Conservation (phyloP, 2,329 filamentous ascomycete species). For the Claviceps spartinae region DNA sequence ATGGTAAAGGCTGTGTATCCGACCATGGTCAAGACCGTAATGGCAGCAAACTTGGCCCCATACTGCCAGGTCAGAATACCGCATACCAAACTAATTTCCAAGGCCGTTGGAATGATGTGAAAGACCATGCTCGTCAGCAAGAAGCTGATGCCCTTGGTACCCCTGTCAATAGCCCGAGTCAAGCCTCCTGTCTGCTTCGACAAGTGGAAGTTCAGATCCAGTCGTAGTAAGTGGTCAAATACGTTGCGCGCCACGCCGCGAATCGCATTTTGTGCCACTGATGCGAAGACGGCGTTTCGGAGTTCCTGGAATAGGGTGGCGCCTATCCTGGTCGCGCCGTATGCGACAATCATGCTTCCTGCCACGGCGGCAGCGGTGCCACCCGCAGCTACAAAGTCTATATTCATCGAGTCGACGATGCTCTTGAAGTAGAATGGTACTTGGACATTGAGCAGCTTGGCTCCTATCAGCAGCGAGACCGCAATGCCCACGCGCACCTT, state of each 20-base stretch:
- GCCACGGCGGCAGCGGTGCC: constrained; percentile 81
- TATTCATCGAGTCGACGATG: constrained; percentile 95
- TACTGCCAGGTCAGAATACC: constrained; percentile 96
- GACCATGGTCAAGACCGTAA: constrained; percentile 82
- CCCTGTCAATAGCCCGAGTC: constrained; percentile 86
- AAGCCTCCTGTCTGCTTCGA: constrained; percentile 88
- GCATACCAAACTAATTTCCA: constrained; percentile 93
- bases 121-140: constrained; percentile 96
- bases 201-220: constrained; percentile 90
- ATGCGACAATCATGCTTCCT: constrained; percentile 85
- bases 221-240: constrained; percentile 73
- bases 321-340: constrained; percentile 77
- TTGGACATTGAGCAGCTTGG: constrained; percentile 93
- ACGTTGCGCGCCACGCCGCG: constrained; percentile 82
- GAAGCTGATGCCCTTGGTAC: constrained; percentile 97
- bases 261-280: constrained; percentile 93
- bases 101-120: constrained; percentile 81
- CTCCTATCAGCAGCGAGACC: constrained; percentile 70
- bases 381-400: constrained; percentile 77
- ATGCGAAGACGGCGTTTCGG: constrained; percentile 91
- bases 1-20: constrained; percentile 96
- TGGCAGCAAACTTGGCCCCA: constrained; percentile 77
- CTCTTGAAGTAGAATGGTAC: constrained; percentile 98
- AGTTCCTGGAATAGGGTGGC: constrained; percentile 86
- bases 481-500: constrained; percentile 76